Percentiles rank a stretch among this genome's conserved stretches.
Evolutionary conservation across 768 basidiomycete genomes (phyloP).

Genomic region (Porphyrellus cyaneotinctus): DNA sequence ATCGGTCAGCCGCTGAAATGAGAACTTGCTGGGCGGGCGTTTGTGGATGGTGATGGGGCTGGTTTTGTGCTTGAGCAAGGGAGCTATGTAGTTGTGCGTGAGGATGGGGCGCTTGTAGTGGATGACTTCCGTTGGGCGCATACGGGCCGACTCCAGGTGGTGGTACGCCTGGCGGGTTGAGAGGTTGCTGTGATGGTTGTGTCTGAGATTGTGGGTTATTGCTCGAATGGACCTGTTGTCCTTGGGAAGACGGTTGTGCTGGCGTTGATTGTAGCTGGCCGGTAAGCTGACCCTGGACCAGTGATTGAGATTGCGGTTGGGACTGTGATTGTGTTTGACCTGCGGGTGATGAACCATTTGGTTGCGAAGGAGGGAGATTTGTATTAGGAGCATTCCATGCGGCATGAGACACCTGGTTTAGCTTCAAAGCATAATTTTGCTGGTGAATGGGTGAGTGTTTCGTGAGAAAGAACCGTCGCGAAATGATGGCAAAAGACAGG

Average conservation of each 20-base stretch:
- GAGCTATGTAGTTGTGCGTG: constrained; percentile 35
- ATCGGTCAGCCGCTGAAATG: constrained; percentile 88
- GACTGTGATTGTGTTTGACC: constrained; percentile 24
- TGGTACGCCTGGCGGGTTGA: constrained; percentile 51
- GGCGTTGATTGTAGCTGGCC: constrained; percentile 17
- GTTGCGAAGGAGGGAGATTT: constrained; percentile 36
- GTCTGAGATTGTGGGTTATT: constrained; percentile 30
- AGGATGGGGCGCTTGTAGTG: constrained; percentile 27
- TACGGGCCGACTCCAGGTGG: constrained; percentile 35
- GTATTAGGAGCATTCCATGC: constrained; percentile 62
- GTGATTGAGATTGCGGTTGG: constrained; percentile 22
- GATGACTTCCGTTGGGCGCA: constrained; percentile 36
- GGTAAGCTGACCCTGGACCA: constrained; percentile 22
- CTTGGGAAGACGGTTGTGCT: constrained; percentile 27
- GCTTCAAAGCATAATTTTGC: constrained; percentile 61
- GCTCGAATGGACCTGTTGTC: constrained; percentile 30
- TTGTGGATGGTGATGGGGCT: constrained; percentile 58
- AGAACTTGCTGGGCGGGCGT: constrained; percentile 93
- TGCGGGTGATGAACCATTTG: constrained; percentile 23
- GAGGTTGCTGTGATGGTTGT: constrained; percentile 41
- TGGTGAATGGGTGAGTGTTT: constrained; percentile 24
- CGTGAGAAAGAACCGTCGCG: neutral
- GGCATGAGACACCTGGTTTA: constrained; percentile 56
- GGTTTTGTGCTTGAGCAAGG: constrained; percentile 29
- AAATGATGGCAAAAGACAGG: neutral